These are phyloP conservation scores for Penicillium subrubescens DNA, from an alignment of 495 filamentous ascomycete species.

Conservation along the genomic window DNA sequence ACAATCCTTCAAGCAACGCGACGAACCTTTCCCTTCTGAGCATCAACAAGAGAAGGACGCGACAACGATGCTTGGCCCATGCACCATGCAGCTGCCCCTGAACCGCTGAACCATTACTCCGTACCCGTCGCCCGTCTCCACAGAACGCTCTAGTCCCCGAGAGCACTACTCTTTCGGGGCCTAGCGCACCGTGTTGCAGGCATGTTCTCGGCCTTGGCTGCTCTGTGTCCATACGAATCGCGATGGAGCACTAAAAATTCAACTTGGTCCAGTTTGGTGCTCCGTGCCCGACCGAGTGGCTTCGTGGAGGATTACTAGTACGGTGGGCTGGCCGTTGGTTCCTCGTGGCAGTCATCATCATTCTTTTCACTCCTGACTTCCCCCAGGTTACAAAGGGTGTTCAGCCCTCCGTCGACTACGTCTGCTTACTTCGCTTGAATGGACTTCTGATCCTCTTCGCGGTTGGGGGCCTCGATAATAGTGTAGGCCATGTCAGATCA, in stretches of 20 bases:
- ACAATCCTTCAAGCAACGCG: not conserved
- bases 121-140: constrained; percentile 12
- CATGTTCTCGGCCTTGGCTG: constrained; percentile 22
- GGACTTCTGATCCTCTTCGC: not conserved
- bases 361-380: not conserved
- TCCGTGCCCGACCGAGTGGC: constrained; percentile 1
- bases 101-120: constrained; percentile 8
- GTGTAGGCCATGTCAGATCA: constrained; percentile 13
- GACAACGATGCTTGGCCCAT: constrained; percentile 2
- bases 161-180: constrained; percentile 15
- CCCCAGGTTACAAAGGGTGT: not conserved
- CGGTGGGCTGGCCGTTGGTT: not conserved
- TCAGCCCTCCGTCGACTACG: not conserved
- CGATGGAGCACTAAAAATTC: not conserved
- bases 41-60: not conserved
- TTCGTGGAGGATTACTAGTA: not conserved
- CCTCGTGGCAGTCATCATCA: constrained; percentile 1
- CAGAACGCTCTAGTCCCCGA: constrained; percentile 34
- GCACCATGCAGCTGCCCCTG: constrained; percentile 14
- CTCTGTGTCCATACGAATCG: not conserved
- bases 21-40: not conserved
- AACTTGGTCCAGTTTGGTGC: not conserved
- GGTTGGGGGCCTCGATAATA: not conserved
- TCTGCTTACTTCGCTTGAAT: not conserved
- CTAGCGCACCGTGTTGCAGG: constrained; percentile 10